Evolutionary conservation across 306 rosid genomes (phyloP), one percentile per base, ranked within the genome.

Genomic region (Nissolia schottii): DNA sequence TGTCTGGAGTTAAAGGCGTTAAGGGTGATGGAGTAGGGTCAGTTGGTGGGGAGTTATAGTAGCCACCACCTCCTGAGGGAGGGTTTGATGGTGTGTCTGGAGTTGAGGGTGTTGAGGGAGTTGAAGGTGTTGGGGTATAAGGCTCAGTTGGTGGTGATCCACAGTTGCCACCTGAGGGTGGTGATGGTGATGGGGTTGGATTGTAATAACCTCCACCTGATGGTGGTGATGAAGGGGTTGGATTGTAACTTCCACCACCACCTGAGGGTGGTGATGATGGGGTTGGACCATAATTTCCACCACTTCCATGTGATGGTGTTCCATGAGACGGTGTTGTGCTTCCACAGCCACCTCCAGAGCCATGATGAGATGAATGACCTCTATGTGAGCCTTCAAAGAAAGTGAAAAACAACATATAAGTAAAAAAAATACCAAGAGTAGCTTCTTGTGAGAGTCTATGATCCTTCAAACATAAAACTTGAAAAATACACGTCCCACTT

Each of bases 171-270:
- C 67, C 67, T 11, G 82, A 5, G 13, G 78, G 68, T 38, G 50
- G 2, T 2, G 74, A 73, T 5, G 73, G 10, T 14, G 79, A 65
- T 28, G 73, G 79, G 45, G 84, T 81, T 56, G 83, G 80, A 60
- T 75, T 55, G 4, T 43, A 61, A 6, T 43, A 61, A 6, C 75
- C 34, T 48, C 75, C 80, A 32, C 87, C 53, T 0, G 64, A 64
- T 4, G 85, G 11, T 9, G 91, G 95, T 4, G 92, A 38, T 74
- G 92, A 56, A 18, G 91, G 94, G 6, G 83, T 73, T 45, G 89
- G 90, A 54, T 67, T 55, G 32, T 82, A 56, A 83, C 88, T 29
- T 81, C 96, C 88, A 29, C 80, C 61, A 11, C 48, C 60, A 71
- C 89, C 84, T 37, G 60, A 6, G 19, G 62, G 62, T 1, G 37